Evolutionary conservation across 805 yeast species (phyloP), one percentile per base, ranked within the genome.

Genomic region (Clavispora carvajalis): DNA sequence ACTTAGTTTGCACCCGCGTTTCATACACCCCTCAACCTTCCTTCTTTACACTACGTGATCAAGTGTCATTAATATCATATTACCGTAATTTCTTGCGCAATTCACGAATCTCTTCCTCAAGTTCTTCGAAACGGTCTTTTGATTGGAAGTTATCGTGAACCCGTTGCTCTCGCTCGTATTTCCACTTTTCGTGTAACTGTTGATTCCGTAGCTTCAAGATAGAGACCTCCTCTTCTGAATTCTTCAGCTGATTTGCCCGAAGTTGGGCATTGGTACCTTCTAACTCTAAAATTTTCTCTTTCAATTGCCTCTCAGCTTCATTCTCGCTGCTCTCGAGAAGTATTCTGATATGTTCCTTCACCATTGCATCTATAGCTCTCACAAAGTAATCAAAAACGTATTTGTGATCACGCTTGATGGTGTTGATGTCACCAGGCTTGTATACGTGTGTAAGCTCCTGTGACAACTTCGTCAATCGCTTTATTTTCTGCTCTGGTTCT

Each of bases 161-260:
- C 22, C 89, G 61, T 15, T 84, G 75, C 56, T 84, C 93, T 45
- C 88, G 66, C 46, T 85, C 90, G 5, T 79, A 69, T 51, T 80
- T 79, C 82, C 86, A 81, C 51, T 82, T 69, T 46, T 68, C 76
- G 30, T 77, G 76, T 33, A 85, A 57, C 48, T 81, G 88, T 18
- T 77, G 80, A 12, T 82, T 63, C 40, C 88, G 65, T 34, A 79
- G 47, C 42, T 15, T 38, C 43, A 7, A 38, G 26, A 28, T 15
- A 28, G 31, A 28, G 5, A 66, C 49, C 28, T 60, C 54, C 8
- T 53, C 57, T 13, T 47, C 41, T 7, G 49, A 41, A 33, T 56
- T 44, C 19, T 28, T 15, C 5, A 8, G 46, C 41, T 18, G 38
- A 41, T 2, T 43, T 45, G 23, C 31, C 19, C 31, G 31, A 15